phyloP scores from a whole-genome alignment of 108 stramenopile genomes.

The Skeletonema marinoi region DNA sequence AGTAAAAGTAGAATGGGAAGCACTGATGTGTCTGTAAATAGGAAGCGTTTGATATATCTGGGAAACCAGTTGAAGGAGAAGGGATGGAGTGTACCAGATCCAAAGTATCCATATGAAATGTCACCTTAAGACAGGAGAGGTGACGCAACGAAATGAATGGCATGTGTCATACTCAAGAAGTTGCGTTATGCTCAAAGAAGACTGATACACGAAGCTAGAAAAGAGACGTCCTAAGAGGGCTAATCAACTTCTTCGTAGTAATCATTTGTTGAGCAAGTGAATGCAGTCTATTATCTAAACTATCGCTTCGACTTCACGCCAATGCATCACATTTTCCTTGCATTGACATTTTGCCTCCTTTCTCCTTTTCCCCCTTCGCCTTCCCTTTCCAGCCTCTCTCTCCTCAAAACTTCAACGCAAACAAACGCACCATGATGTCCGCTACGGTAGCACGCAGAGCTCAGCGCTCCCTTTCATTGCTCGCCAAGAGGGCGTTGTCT shows the following conservation, averaged over 20 bases:
- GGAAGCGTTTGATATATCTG: constrained; percentile 29
- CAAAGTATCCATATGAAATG: constrained; percentile 28
- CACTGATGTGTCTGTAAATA: constrained; percentile 39
- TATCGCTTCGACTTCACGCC: too few relatives aligned
- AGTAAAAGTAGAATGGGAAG: constrained; percentile 28
- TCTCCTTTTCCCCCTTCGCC: not conserved
- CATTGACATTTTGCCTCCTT: too few relatives aligned
- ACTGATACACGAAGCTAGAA: too few relatives aligned
- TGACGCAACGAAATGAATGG: too few relatives aligned
- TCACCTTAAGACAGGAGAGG: not conserved
- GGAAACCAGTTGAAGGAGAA: constrained; percentile 17
- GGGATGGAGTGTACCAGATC: constrained; percentile 29
- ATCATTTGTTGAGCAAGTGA: too few relatives aligned
- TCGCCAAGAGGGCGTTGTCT: constrained; percentile 24
- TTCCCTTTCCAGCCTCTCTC: not conserved
- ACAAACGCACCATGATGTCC: constrained; percentile 12
- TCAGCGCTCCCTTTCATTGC: constrained; percentile 35
- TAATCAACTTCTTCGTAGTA: too few relatives aligned
- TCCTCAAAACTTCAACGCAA: not conserved
- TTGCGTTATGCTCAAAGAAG: too few relatives aligned
- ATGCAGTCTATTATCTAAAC: too few relatives aligned
- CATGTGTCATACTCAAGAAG: too few relatives aligned
- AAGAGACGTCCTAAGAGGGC: too few relatives aligned
- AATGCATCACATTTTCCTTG: too few relatives aligned
- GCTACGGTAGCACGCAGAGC: constrained; percentile 34